Evolutionary conservation across 2,329 filamentous ascomycete genomes (phyloP).

Genomic region (Colletotrichum costaricense): DNA sequence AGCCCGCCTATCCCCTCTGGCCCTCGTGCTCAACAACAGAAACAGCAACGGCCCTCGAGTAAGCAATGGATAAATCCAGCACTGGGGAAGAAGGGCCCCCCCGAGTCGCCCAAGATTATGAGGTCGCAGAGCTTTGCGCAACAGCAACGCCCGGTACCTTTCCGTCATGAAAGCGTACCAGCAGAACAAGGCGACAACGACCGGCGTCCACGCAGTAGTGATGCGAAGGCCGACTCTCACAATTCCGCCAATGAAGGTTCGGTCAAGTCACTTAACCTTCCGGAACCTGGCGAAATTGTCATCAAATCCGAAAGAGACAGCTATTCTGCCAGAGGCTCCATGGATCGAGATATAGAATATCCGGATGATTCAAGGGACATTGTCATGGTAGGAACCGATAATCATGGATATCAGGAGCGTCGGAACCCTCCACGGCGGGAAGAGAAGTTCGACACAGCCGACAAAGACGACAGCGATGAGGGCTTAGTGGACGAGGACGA

Average conservation of each 20-base stretch:
- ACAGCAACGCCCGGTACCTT: constrained; percentile 51
- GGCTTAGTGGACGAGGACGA: constrained; percentile 32
- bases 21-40: constrained; percentile 62
- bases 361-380: constrained; percentile 25
- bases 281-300: constrained; percentile 60
- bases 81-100: constrained; percentile 58
- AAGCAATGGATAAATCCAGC: constrained; percentile 71
- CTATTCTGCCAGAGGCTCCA: constrained; percentile 42
- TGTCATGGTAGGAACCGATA: constrained; percentile 24
- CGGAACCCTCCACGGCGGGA: constrained; percentile 10
- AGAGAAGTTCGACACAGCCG: background rate
- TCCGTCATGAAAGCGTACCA: constrained; percentile 50
- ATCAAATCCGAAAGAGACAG: constrained; percentile 54
- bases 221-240: constrained; percentile 59
- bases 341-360: constrained; percentile 32
- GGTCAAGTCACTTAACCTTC: constrained; percentile 53
- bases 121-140: constrained; percentile 62
- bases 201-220: constrained; percentile 64
- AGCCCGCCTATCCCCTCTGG: constrained; percentile 64
- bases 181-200: constrained; percentile 54
- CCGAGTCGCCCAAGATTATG: constrained; percentile 64
- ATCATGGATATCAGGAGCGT: constrained; percentile 12
- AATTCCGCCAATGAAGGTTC: constrained; percentile 47
- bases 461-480: constrained; percentile 29
- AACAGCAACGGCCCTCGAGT: constrained; percentile 61